Conservation (phyloP, 176 grass and related monocot species). For the Cenchrus purpureus region DNA sequence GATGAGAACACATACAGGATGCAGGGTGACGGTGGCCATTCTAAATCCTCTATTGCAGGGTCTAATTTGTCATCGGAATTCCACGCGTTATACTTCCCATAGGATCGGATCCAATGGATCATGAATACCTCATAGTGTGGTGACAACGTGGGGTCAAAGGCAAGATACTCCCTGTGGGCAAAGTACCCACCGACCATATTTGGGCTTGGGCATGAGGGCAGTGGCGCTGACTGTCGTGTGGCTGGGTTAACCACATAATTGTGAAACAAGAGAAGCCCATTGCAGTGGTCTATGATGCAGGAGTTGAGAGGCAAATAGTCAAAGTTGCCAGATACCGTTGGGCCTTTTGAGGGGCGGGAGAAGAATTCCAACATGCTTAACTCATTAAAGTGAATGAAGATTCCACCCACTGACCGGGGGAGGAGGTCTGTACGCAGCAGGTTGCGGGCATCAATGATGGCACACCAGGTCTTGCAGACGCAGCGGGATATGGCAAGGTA, state of each 20-base stretch:
- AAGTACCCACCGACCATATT: neutral
- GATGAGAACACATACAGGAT: neutral
- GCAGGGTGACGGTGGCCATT: neutral
- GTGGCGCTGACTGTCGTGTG: neutral
- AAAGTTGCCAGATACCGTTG: neutral
- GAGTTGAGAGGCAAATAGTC: neutral
- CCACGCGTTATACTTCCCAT: neutral
- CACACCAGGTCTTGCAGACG: neutral
- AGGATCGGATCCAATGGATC: neutral
- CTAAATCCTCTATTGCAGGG: neutral
- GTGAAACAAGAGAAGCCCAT: conserved; percentile 1
- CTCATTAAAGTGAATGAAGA: neutral
- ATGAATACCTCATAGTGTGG: neutral
- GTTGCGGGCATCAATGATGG: neutral
- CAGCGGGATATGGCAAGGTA: neutral
- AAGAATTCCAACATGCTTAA: neutral
- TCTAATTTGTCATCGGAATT: neutral
- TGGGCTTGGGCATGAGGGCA: neutral
- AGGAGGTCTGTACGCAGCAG: neutral
- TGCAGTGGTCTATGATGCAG: neutral
- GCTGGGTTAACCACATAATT: neutral
- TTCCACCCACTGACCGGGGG: neutral
- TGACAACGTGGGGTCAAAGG: neutral
- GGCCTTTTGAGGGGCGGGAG: neutral
- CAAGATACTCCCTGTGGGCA: neutral